These are phyloP conservation scores for Ilyonectria sp. DNA, from an alignment of 2,329 filamentous ascomycete species.

Conservation along the genomic window DNA sequence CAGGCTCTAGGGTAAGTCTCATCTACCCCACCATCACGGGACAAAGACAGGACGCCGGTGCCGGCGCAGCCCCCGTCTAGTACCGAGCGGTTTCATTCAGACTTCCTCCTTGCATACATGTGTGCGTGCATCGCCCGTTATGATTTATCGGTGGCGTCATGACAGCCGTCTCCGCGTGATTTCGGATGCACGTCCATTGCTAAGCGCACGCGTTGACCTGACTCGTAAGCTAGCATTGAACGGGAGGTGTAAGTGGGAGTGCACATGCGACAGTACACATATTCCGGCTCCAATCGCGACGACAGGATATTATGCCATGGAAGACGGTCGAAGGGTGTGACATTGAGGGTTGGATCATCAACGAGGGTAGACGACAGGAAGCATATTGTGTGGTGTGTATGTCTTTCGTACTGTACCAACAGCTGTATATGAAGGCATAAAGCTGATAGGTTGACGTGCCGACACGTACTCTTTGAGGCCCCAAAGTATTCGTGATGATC, in stretches of 20 bases:
- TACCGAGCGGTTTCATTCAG: background rate
- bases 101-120: background rate
- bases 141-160: background rate
- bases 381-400: background rate
- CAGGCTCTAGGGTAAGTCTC: background rate
- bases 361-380: background rate
- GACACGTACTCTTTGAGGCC: background rate
- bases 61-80: background rate
- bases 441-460: constrained; percentile 21
- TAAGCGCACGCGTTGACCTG: background rate
- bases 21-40: background rate
- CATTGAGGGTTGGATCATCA: background rate
- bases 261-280: background rate
- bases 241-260: background rate
- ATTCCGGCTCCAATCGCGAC: background rate
- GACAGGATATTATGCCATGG: background rate
- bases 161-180: background rate
- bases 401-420: constrained; percentile 8
- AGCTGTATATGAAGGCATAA: background rate
- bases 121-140: background rate
- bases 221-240: background rate
- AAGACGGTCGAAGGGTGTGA: background rate
- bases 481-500: constrained; percentile 4
- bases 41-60: background rate
- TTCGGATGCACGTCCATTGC: background rate